Conservation (phyloP, 2,329 filamentous ascomycete genomes). For the Trichoderma endophyticum region DNA sequence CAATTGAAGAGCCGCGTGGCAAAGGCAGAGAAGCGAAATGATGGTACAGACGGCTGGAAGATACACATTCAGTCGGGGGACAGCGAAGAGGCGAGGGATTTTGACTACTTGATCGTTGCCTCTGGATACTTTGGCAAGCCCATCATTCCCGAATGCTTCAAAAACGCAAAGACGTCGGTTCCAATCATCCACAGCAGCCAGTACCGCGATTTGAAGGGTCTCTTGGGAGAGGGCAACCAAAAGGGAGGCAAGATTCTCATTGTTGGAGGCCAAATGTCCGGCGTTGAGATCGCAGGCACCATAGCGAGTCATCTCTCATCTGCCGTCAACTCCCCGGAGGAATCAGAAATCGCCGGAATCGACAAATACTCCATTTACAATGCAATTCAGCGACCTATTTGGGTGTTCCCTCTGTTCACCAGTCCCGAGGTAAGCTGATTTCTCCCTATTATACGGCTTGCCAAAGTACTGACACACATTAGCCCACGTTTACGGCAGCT, state of each 20-base stretch:
- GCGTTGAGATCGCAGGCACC: slow-evolving; percentile 70
- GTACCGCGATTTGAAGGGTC: slow-evolving; percentile 53
- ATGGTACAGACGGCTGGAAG: slow-evolving; percentile 41
- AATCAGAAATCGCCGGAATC: slow-evolving; percentile 39
- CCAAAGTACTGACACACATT: background rate
- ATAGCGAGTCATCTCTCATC: slow-evolving; percentile 70
- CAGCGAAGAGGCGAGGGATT: slow-evolving; percentile 46
- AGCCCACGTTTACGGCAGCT: slow-evolving; percentile 48
- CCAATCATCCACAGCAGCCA: slow-evolving; percentile 66
- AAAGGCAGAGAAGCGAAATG: slow-evolving; percentile 34
- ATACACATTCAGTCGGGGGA: slow-evolving; percentile 37
- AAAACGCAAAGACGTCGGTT: slow-evolving; percentile 34
- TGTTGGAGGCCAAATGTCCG: slow-evolving; percentile 79
- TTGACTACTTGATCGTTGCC: slow-evolving; percentile 69
- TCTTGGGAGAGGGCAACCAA: slow-evolving; percentile 41
- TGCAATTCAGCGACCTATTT: slow-evolving; percentile 65
- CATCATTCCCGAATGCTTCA: slow-evolving; percentile 46
- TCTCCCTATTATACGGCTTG: background rate
- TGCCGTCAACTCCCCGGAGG: slow-evolving; percentile 50
- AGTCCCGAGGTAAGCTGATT: slow-evolving; percentile 45
- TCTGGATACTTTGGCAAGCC: slow-evolving; percentile 72
- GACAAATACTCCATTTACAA: slow-evolving; percentile 63
- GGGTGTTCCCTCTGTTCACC: slow-evolving; percentile 63
- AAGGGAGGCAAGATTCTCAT: slow-evolving; percentile 63
- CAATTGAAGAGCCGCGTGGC: slow-evolving; percentile 49